Evolutionary conservation across 192 early-diverging fungal species (phyloP).

Genomic region (Umbelopsis isabellina): DNA sequence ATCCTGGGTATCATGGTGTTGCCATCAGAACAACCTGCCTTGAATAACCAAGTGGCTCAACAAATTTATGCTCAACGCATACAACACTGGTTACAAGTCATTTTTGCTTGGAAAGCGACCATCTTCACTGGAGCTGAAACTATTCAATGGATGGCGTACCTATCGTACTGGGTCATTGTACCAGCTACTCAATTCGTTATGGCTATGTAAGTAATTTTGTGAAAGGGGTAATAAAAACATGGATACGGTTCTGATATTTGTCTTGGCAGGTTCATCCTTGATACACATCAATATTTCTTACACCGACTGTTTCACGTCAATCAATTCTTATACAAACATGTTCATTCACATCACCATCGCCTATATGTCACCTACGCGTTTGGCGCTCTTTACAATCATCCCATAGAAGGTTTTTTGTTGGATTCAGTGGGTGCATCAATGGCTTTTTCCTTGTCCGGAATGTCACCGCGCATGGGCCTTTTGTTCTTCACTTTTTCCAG

Average conservation of each 20-base stretch:
- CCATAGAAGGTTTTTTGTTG: conserved; percentile 75
- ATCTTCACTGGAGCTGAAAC: neutral
- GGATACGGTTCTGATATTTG: neutral
- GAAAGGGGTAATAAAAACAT: neutral
- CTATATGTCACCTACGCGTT: conserved; percentile 78
- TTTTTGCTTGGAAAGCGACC: neutral
- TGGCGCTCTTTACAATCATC: conserved; percentile 87
- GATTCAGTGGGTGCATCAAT: conserved; percentile 71
- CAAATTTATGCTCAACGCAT: neutral
- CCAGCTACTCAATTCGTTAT: conserved; percentile 40
- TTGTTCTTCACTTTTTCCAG: conserved; percentile 74
- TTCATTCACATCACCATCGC: conserved; percentile 79
- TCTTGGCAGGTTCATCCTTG: conserved; percentile 46
- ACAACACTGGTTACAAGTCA: neutral
- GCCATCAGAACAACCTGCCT: conserved; percentile 16
- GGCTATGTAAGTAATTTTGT: conserved; percentile 45
- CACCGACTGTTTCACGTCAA: conserved; percentile 72
- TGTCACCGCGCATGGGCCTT: conserved; percentile 68
- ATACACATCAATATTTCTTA: conserved; percentile 69
- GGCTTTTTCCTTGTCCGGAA: conserved; percentile 67
- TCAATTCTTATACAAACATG: conserved; percentile 68
- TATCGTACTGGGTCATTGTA: conserved; percentile 1
- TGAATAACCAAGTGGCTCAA: neutral
- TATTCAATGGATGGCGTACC: conserved; percentile 8
- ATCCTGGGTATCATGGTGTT: conserved; percentile 39